A percentile compares a stretch with the other conserved stretches of the same genome.
Evolutionary conservation across 306 rosid species (phyloP).

Genomic region (Corylus heterophylla): DNA sequence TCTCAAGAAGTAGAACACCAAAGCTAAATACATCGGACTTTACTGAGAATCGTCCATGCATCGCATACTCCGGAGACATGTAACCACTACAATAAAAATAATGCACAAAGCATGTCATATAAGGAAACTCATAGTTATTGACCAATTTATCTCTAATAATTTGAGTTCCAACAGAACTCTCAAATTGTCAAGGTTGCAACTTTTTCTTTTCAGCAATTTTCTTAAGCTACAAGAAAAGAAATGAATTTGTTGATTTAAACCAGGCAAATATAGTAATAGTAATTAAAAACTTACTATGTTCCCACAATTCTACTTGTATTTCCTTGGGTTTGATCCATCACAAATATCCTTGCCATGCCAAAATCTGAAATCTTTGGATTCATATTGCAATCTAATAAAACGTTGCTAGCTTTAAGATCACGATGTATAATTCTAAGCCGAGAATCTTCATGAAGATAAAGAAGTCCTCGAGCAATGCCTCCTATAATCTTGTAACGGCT

Average conservation of each 20-base stretch:
- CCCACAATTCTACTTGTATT: constrained; percentile 48
- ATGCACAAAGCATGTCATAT: no score
- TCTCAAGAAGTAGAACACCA: constrained; percentile 50
- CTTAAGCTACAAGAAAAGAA: not conserved
- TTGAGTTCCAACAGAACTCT: not conserved
- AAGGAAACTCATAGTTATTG: not conserved
- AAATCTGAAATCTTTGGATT: constrained; percentile 52
- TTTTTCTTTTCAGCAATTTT: not conserved
- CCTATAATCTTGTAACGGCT: constrained; percentile 31
- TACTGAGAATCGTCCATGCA: constrained; percentile 35
- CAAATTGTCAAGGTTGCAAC: not conserved
- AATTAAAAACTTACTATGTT: constrained; percentile 38
- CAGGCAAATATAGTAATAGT: not conserved
- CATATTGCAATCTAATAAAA: constrained; percentile 41
- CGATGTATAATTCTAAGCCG: constrained; percentile 13
- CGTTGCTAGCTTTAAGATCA: constrained; percentile 37
- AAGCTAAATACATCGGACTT: constrained; percentile 56
- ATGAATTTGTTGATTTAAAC: not conserved
- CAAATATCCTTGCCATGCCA: constrained; percentile 44
- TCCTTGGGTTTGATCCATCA: constrained; percentile 37
- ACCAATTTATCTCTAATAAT: not conserved
- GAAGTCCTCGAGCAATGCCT: constrained; percentile 36
- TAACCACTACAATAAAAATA: constrained; percentile 42
- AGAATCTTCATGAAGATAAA: constrained; percentile 46
- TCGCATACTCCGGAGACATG: constrained; percentile 56